phyloP scores from a whole-genome alignment of 768 basidiomycete genomes.

The Tremella fuciformis region DNA sequence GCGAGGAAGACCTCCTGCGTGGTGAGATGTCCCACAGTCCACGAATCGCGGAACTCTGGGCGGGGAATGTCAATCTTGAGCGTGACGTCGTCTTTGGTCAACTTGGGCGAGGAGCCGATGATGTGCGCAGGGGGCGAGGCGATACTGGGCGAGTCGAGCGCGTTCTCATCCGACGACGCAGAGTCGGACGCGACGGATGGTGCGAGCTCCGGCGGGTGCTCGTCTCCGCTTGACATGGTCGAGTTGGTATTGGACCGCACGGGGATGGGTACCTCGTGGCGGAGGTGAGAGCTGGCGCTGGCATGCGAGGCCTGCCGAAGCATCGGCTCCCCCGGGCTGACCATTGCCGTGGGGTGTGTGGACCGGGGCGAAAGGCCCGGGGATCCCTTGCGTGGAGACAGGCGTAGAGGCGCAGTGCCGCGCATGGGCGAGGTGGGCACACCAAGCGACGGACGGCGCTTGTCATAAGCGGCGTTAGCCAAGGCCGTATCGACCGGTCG shows the following conservation, averaged over 20 bases:
- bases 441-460: conserved; percentile 3
- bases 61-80: conserved; percentile 1
- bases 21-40: no score
- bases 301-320: conserved; percentile 9
- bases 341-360: background rate
- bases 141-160: conserved; percentile 1
- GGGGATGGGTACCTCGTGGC: conserved; percentile 17
- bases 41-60: no score
- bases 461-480: background rate
- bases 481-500: conserved; percentile 7
- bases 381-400: conserved; percentile 3
- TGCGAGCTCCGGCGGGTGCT: conserved; percentile 30
- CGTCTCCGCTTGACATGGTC: conserved; percentile 14
- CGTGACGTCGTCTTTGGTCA: background rate
- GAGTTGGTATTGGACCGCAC: background rate
- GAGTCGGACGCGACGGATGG: conserved; percentile 37
- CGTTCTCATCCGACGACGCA: conserved; percentile 20
- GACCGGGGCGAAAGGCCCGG: conserved; percentile 16
- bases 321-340: conserved; percentile 2
- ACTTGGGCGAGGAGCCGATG: background rate
- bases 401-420: conserved; percentile 6
- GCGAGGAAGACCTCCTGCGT: background rate
- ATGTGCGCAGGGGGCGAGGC: background rate
- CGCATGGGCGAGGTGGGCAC: conserved; percentile 22
- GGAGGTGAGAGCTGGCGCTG: conserved; percentile 16